phyloP scores from a whole-genome alignment of 2,329 filamentous ascomycete species.

The Microdochium nivale region DNA sequence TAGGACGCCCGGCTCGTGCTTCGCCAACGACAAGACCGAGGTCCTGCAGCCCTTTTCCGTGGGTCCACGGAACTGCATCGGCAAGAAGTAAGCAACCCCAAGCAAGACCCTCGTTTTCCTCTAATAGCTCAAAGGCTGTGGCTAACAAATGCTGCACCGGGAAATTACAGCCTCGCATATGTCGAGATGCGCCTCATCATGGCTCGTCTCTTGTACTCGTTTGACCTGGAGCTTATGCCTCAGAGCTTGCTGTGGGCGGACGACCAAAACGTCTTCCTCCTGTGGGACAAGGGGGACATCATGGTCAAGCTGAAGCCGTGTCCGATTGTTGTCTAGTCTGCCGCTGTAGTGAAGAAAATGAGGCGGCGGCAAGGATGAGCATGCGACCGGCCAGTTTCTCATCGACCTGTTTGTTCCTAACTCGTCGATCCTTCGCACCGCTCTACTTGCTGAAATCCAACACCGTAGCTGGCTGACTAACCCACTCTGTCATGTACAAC shows the following conservation, averaged over 20 bases:
- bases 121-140: background rate
- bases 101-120: background rate
- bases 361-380: no score
- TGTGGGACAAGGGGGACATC: background rate
- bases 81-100: conserved; percentile 21
- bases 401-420: no score
- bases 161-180: conserved; percentile 27
- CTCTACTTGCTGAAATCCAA: no score
- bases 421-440: no score
- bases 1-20: background rate
- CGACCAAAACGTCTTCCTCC: conserved; percentile 2
- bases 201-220: conserved; percentile 32
- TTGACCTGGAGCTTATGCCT: conserved; percentile 29
- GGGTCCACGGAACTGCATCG: background rate
- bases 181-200: conserved; percentile 39
- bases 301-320: background rate
- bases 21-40: background rate
- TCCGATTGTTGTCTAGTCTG: no score
- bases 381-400: no score
- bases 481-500: no score
- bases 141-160: background rate
- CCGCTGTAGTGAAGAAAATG: no score
- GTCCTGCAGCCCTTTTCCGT: background rate
- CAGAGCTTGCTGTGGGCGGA: conserved; percentile 26
- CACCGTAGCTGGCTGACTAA: no score